Base-by-base conservation (phyloP, 2,329 filamentous ascomycete species). In the Aulographum hederae region DNA sequence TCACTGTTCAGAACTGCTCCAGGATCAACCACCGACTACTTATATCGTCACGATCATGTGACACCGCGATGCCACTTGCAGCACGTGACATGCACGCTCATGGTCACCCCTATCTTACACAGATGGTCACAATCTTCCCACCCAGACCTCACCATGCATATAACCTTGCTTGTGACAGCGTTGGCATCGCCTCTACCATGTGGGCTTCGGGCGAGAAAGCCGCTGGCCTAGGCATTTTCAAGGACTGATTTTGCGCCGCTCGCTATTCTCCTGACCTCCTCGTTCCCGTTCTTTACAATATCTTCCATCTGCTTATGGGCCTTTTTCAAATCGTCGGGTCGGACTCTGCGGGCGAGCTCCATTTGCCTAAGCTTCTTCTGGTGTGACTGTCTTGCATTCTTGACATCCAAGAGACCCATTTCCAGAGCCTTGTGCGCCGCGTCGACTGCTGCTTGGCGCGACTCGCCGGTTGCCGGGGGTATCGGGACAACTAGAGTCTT, bases 381-480 rank as follows among this genome's bases (percentile, higher is more conserved):
- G 39, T 63, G 59, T 31, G 53, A 53, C 18, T 52, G 52, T 29
- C 61, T 45, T 14, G 58, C 61, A 37, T 53, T 53, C 26, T 56
- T 49, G 21, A 64, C 47, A 27, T 39, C 46, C 26, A 46, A 51
- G 31, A 51, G 47, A 1, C 60, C 60, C 14, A 49, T 48, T 32
- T 61, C 57, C 3, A 53, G 50, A 4, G 55, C 55, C 38, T 56
- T 57, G 5, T 44, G 42, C 6, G 60, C 56, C 4, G 43, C 39
- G 1, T 54, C 46, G 3, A 60, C 41, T 10, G 51, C 52, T 4
- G 43, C 43, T 29, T 57, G 54, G 17, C 63, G 52, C n/a, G 60
- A 58, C 38, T 70, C 66, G 31, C 63, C 67, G 0, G 67, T 72
- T 0, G 66, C 65, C 4, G 67, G 64, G 1, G 67, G 67, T 16